Evolutionary conservation across 768 basidiomycete species (phyloP).

Genomic region (Tubosaeta brunneosetosa): DNA sequence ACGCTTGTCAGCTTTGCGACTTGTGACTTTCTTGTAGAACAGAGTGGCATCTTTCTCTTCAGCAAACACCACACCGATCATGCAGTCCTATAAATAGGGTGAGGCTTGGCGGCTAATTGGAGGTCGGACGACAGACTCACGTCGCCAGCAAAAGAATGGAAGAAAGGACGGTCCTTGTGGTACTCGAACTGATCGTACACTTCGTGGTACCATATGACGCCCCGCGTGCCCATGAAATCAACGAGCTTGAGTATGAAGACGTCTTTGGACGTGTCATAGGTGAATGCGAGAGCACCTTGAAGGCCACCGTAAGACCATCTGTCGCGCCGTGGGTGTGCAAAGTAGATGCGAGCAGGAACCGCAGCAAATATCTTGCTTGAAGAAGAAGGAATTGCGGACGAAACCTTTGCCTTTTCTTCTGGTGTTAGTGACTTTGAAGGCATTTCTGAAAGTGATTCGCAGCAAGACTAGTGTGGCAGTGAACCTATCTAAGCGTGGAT

Average conservation of each 20-base stretch:
- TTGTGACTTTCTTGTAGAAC: conserved; percentile 80
- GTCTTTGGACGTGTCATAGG: conserved; percentile 53
- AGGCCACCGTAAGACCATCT: conserved; percentile 87
- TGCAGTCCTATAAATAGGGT: conserved; percentile 57
- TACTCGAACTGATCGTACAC: conserved; percentile 80
- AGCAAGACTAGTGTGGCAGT: neutral
- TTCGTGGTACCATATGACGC: conserved; percentile 92
- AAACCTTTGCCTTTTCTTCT: conserved; percentile 78
- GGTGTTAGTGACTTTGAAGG: conserved; percentile 64
- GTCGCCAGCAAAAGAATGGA: conserved; percentile 90
- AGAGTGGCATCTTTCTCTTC: conserved; percentile 80
- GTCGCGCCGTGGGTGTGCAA: conserved; percentile 70
- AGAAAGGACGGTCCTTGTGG: conserved; percentile 79
- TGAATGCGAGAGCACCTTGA: conserved; percentile 79
- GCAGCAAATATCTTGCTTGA: conserved; percentile 75
- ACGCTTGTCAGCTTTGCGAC: conserved; percentile 61
- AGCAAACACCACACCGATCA: conserved; percentile 88
- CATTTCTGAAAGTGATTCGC: conserved; percentile 41
- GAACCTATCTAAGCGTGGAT: neutral
- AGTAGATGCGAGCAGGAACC: conserved; percentile 85
- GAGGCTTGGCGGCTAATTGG: neutral
- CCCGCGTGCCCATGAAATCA: conserved; percentile 78
- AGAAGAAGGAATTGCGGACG: conserved; percentile 49
- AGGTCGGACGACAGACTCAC: conserved; percentile 49
- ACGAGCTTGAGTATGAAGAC: conserved; percentile 71